Percentiles rank a stretch among this genome's conserved stretches.
phyloP scores from a whole-genome alignment of 2,329 filamentous ascomycete genomes.

The Colletotrichum australisinense region DNA sequence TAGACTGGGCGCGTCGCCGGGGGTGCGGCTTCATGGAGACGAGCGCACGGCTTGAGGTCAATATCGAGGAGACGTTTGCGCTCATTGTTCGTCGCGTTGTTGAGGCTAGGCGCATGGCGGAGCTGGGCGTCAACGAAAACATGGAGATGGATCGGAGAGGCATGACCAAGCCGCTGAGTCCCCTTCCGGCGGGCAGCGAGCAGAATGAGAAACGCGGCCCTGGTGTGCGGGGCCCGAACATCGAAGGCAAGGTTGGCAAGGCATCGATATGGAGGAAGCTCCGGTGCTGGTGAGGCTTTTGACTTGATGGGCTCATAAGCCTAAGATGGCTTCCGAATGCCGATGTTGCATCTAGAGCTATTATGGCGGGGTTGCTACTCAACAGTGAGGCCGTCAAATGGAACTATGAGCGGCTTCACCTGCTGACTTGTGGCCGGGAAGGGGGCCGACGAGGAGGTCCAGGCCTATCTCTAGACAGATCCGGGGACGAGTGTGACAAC shows the following conservation, averaged over 20 bases:
- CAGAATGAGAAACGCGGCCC: slow-evolving; percentile 58
- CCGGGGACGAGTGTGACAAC: neutral
- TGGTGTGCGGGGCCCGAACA: slow-evolving; percentile 55
- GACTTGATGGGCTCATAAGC: neutral
- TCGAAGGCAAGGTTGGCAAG: slow-evolving; percentile 55
- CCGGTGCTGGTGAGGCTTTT: slow-evolving; percentile 61
- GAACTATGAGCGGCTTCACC: neutral
- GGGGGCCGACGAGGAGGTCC: neutral
- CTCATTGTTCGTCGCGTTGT: slow-evolving; percentile 72
- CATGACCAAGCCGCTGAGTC: slow-evolving; percentile 69
- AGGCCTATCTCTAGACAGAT: too few relatives aligned
- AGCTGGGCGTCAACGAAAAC: slow-evolving; percentile 56
- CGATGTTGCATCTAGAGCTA: neutral
- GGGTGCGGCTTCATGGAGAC: slow-evolving; percentile 93
- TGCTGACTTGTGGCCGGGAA: neutral
- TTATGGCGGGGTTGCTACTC: neutral
- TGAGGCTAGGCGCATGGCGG: slow-evolving; percentile 64
- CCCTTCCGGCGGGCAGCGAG: slow-evolving; percentile 53
- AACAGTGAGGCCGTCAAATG: neutral
- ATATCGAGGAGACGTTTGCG: slow-evolving; percentile 90
- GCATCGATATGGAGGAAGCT: slow-evolving; percentile 67
- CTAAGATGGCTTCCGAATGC: too few relatives aligned
- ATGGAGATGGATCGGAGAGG: slow-evolving; percentile 60
- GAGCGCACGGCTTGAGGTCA: slow-evolving; percentile 84
- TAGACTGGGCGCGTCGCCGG: slow-evolving; percentile 80